Percentiles rank a stretch among this genome's conserved stretches.
Evolutionary conservation across 2,329 filamentous ascomycete genomes (phyloP).

Genomic region (Scedosporium minutisporum): DNA sequence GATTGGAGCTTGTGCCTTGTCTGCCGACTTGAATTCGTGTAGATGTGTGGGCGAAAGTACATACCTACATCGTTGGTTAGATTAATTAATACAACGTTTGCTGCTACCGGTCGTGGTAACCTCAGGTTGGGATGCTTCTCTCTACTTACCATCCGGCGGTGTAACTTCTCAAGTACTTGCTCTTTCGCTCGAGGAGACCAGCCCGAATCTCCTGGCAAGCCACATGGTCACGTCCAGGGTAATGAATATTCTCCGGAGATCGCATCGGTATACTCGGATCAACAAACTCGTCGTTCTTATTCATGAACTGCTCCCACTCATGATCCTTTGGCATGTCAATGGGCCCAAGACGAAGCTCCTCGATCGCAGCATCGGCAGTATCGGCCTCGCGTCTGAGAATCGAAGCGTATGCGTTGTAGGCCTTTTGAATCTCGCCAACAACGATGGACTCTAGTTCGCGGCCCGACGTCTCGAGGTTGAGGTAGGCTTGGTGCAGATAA

Average conservation of each 20-base stretch:
- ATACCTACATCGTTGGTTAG: conserved; percentile 50
- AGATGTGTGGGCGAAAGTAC: conserved; percentile 92
- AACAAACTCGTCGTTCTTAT: conserved; percentile 74
- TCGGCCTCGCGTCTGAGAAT: conserved; percentile 89
- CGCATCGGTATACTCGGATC: conserved; percentile 74
- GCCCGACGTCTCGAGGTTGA: conserved; percentile 89
- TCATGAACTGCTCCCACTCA: conserved; percentile 81
- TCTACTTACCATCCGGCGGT: conserved; percentile 75
- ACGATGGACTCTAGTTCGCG: conserved; percentile 94
- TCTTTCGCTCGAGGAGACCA: conserved; percentile 91
- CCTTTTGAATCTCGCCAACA: conserved; percentile 94
- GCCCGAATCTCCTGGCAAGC: conserved; percentile 76
- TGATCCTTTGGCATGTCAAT: conserved; percentile 89
- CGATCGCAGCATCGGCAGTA: conserved; percentile 65
- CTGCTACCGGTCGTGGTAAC: too few relatives aligned
- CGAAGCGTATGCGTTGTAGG: conserved; percentile 85
- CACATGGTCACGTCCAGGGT: conserved; percentile 81
- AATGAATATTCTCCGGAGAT: conserved; percentile 72
- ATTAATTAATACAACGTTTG: neutral
- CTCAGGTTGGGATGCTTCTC: neutral
- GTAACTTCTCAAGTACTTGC: conserved; percentile 97
- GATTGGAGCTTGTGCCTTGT: conserved; percentile 80
- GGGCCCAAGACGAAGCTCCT: conserved; percentile 73
- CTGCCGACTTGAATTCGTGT: conserved; percentile 98
- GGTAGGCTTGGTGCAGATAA: conserved; percentile 89